Evolutionary conservation across 805 yeast species (phyloP), one percentile per base, ranked within the genome.

Genomic region (Metschnikowia santaceciliae): DNA sequence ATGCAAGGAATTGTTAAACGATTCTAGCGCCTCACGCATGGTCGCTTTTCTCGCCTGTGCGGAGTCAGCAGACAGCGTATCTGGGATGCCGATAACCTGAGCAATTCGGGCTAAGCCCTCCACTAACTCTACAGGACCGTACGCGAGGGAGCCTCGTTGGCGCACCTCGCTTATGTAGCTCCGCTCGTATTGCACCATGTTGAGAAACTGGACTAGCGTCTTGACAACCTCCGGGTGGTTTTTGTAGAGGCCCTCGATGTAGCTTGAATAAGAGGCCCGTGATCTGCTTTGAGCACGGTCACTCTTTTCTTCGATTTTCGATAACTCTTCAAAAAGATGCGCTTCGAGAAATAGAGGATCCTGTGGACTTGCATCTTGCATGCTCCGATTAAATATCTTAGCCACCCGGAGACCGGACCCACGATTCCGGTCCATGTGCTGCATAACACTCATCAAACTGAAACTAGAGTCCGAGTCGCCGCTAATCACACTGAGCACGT

Each of bases 401-500:
- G 68, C 49, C 2, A 67, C 56, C 22, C 76, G 51, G 2, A 49
- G 15, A 19, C 58, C 58, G 10, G 63, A 50, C 1, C 69, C 69
- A 6, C 50, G 35, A 17, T 52, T 54, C 13, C 52, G 46, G 49
- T 71, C 77, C 13, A 72, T 33, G 6, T 55, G 47, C 32, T 63
- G 46, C 6, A 73, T 43, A 6, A 66, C 41, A 49, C 67, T 59
- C 45, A 73, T 46, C 17, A 72, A 55, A 7, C 68, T 62, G 49
- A 73, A 63, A 37, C 68, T 72, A 20, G 69, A 54, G 8, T 71
- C 70, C 3, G 65, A 48, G 13, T 66, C 68, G n/a, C 63, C 61
- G 10, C 61, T 61, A 3, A 54, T 17, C 65, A 66, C 30, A 48
- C 26, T 48, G 13, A 53, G 49, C 36, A 56, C 38, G 17, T 56